Percentiles rank a stretch among this genome's conserved stretches.
Evolutionary conservation across 495 filamentous ascomycete genomes (phyloP).

Genomic region (Hapsidospora chrysogenum): DNA sequence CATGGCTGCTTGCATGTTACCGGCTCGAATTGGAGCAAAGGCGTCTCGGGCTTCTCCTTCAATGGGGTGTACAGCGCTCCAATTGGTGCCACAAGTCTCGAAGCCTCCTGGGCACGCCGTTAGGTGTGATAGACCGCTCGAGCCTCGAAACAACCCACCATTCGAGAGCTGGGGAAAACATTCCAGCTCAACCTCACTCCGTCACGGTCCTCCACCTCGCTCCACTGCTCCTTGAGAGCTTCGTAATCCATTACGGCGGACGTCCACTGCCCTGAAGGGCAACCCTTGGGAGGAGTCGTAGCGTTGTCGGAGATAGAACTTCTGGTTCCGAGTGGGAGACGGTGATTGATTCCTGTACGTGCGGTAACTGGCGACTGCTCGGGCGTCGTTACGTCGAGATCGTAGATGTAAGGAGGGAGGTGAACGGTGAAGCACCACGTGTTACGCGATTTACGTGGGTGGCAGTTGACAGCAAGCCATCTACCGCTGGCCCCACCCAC

Average conservation of each 20-base stretch:
- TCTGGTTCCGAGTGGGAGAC: too few species aligned
- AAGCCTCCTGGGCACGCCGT: constrained; percentile 74
- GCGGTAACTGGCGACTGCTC: not conserved
- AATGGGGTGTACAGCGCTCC: constrained; percentile 92
- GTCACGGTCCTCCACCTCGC: constrained; percentile 91
- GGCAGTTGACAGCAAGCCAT: too few species aligned
- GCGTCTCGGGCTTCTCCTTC: constrained; percentile 84
- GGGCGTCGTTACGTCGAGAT: not conserved
- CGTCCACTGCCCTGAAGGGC: not conserved
- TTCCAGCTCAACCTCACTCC: constrained; percentile 98
- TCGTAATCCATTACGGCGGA: constrained; percentile 33
- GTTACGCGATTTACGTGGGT: too few species aligned
- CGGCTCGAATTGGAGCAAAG: constrained; percentile 88
- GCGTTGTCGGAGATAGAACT: not conserved
- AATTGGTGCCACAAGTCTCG: constrained; percentile 89
- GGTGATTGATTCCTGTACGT: too few species aligned
- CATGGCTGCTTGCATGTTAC: constrained; percentile 95
- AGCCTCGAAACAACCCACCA: too few species aligned
- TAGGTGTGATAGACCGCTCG: too few species aligned
- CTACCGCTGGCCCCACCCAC: too few species aligned
- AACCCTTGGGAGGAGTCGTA: not conserved
- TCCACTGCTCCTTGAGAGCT: constrained; percentile 87
- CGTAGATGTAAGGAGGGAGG: not conserved
- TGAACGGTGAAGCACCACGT: not conserved
- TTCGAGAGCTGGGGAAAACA: constrained; percentile 94